phyloP scores from a whole-genome alignment of 164 flowering plant species.

The Liquidambar formosana region DNA sequence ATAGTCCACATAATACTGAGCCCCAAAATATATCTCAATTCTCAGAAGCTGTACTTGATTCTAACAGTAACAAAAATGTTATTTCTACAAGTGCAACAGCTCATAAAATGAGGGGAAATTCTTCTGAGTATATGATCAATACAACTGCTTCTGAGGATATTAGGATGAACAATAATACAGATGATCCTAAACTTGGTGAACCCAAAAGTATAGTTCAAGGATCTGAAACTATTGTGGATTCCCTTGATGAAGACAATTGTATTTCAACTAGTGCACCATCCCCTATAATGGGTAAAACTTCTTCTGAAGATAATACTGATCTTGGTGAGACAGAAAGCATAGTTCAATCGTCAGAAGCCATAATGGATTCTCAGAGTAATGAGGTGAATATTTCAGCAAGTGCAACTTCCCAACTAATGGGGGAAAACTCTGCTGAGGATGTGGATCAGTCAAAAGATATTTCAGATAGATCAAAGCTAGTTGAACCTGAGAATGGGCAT shows the following conservation, averaged over 20 bases:
- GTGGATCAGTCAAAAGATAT: constrained; percentile 1
- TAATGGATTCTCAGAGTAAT: constrained; percentile 9
- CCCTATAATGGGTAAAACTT: not conserved
- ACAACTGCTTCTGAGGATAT: not conserved
- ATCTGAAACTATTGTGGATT: not conserved
- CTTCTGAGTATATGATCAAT: not conserved
- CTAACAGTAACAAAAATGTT: constrained; percentile 1
- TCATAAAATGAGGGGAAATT: not conserved
- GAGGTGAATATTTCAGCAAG: not conserved
- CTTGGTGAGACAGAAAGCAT: not conserved
- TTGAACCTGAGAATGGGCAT: constrained; percentile 1
- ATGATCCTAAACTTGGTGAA: not conserved
- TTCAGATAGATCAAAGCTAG: constrained; percentile 1
- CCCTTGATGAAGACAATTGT: not conserved
- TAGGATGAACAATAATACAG: not conserved
- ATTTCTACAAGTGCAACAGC: constrained; percentile 7
- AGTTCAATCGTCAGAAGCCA: not conserved
- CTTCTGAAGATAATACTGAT: not conserved
- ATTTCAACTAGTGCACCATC: not conserved
- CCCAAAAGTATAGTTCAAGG: not conserved
- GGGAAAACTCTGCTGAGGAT: constrained; percentile 6
- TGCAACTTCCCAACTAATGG: not conserved
- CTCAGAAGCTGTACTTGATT: constrained; percentile 9
- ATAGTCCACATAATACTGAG: not conserved
- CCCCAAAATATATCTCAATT: constrained; percentile 1